Base-by-base conservation (phyloP, 2,329 filamentous ascomycete species). In the Pyricularia sp. region DNA sequence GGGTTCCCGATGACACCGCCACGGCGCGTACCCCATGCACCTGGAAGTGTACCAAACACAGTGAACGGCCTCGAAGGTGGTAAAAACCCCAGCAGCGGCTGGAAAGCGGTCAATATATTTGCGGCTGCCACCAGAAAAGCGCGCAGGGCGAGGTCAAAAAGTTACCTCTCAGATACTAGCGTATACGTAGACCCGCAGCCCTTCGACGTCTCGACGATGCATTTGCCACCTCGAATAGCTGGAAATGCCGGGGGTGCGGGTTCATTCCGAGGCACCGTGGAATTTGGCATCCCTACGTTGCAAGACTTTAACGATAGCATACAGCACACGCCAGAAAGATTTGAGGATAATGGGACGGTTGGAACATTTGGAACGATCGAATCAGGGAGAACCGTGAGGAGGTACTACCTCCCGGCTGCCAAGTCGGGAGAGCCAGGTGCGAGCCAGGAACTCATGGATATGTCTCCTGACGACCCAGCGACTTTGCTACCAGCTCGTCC, bases 191-290 rank as follows among this genome's bases (percentile, higher is more conserved):
- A 72, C 10, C 25, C 25, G 42, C 20, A 50, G 42, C 70, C 67
- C 36, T 68, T 69, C 30, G 69, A 31, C 61, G 70, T 58, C 68
- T 71, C 36, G 59, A 72, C 70, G 25, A 64, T 68, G 25, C 72
- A 61, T 9, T 70, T 72, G 1, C 70, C 73, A 14, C 42, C 42
- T 55, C 42, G 7, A n/a, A 55, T 55, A n/a, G 17, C 42, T n/a
- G 72, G 71, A 20, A 73, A 70, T 14, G 70, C 71, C 30, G 72
- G 71, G 26, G 70, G 72, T 23, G 69, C 69, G 55, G 55, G 23
- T 7, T 74, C 74, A 1, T 78, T 76, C 68, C 73, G 75, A 17
- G 74, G 73, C 59, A 72, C 69, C 9, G 66, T 78, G n/a, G 74
- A 78, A 31, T 71, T 75, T 67, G 73, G 72, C 55, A 74, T 78